phyloP scores from a whole-genome alignment of 1,284 basidiomycete genomes.

The Microbotryomycetes sp. region DNA sequence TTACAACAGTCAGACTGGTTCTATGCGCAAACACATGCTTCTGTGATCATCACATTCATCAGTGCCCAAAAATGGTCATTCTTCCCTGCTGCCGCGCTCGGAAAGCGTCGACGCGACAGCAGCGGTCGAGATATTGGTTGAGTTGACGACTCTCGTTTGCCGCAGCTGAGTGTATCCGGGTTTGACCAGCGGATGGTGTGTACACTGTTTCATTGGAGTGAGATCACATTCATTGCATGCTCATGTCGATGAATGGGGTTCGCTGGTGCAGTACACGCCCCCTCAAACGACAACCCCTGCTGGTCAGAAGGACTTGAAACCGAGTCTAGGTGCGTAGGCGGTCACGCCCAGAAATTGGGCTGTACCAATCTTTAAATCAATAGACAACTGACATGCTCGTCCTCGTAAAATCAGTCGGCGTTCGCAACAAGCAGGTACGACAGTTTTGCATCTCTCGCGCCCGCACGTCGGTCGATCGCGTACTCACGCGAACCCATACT shows the following conservation, averaged over 20 bases:
- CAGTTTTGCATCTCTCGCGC: not conserved
- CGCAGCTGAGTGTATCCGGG: not conserved
- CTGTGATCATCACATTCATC: too few relatives aligned
- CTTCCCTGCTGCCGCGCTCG: too few relatives aligned
- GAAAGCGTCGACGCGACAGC: not conserved
- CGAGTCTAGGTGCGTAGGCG: conserved; percentile 1
- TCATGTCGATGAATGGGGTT: too few relatives aligned
- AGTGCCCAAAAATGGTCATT: too few relatives aligned
- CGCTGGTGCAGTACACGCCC: conserved; percentile 1
- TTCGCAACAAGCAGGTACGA: conserved; percentile 16
- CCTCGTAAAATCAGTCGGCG: not conserved
- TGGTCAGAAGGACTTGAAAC: conserved; percentile 6
- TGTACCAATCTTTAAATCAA: not conserved
- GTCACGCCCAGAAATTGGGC: not conserved
- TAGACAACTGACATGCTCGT: not conserved
- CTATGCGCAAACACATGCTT: too few relatives aligned
- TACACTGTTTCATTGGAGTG: too few relatives aligned
- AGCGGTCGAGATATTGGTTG: not conserved
- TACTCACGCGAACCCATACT: not conserved
- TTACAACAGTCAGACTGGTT: too few relatives aligned
- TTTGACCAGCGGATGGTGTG: not conserved
- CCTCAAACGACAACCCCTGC: not conserved
- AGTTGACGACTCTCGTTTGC: not conserved
- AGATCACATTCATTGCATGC: too few relatives aligned
- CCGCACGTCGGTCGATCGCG: not conserved